Percentiles rank a stretch among this genome's conserved stretches.
phyloP scores from a whole-genome alignment of 768 basidiomycete species.

The Neoboletus brunneissimus region DNA sequence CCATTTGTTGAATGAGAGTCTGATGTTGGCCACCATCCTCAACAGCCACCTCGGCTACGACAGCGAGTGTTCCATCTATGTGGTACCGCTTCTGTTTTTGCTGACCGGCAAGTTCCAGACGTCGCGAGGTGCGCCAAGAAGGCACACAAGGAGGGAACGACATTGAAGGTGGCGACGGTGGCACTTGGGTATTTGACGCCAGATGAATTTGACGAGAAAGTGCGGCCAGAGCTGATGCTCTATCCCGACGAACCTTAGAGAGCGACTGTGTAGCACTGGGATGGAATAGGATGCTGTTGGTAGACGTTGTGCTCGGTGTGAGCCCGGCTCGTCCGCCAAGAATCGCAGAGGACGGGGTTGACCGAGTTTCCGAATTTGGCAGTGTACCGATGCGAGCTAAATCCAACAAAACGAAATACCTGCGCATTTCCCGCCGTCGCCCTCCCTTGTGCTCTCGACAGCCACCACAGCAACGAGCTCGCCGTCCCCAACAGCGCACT shows the following conservation, averaged over 20 bases:
- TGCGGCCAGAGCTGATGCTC: constrained; percentile 89
- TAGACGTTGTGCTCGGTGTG: background rate
- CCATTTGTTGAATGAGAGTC: constrained; percentile 85
- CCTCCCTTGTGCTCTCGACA: constrained; percentile 17
- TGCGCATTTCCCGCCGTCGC: constrained; percentile 34
- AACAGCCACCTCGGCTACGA: constrained; percentile 97
- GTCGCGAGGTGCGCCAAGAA: constrained; percentile 99
- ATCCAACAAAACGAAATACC: constrained; percentile 37
- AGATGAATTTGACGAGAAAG: constrained; percentile 94
- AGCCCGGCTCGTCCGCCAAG: constrained; percentile 25
- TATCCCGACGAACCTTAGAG: constrained; percentile 55
- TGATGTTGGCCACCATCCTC: constrained; percentile 97
- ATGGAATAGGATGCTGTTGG: background rate
- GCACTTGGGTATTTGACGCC: constrained; percentile 78
- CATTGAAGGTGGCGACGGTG: constrained; percentile 93
- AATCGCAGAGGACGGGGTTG: constrained; percentile 15
- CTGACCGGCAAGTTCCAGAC: constrained; percentile 47
- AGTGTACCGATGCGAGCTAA: constrained; percentile 34
- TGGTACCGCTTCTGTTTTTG: background rate
- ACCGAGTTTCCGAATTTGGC: constrained; percentile 30
- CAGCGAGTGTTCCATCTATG: constrained; percentile 57
- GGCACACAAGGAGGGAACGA: constrained; percentile 98
- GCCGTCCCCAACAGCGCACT: constrained; percentile 4
- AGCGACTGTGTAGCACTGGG: background rate
- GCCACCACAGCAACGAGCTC: constrained; percentile 20